phyloP scores from a whole-genome alignment of 768 basidiomycete species.

The Mycena epipterygia region DNA sequence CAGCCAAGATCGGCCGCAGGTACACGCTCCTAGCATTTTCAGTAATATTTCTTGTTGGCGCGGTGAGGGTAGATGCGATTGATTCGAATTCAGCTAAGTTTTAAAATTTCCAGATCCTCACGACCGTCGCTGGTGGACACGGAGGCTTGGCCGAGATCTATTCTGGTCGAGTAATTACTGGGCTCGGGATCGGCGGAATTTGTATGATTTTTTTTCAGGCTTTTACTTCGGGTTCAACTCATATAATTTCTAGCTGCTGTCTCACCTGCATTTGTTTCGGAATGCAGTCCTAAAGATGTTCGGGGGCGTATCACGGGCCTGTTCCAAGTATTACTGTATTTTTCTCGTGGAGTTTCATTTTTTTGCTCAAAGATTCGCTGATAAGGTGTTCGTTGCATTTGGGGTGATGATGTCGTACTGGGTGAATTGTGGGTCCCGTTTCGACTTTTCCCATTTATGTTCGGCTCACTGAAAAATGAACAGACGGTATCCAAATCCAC shows the following conservation, averaged over 20 bases:
- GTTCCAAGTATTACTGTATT: constrained; percentile 71
- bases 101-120: constrained; percentile 64
- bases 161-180: constrained; percentile 83
- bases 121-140: constrained; percentile 70
- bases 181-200: constrained; percentile 86
- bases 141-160: constrained; percentile 80
- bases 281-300: constrained; percentile 89
- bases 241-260: constrained; percentile 59
- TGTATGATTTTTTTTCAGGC: constrained; percentile 45
- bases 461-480: neutral
- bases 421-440: constrained; percentile 71
- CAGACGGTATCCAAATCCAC: constrained; percentile 74
- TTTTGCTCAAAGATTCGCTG: neutral
- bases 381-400: constrained; percentile 63
- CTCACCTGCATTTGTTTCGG: constrained; percentile 88
- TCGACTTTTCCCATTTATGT: constrained; percentile 14
- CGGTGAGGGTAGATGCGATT: constrained; percentile 59
- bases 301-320: constrained; percentile 88
- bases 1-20: constrained; percentile 77
- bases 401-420: constrained; percentile 92
- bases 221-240: neutral
- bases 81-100: neutral
- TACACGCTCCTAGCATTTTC: constrained; percentile 73
- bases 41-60: constrained; percentile 77
- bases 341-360: neutral